Evolutionary conservation across 129 eudicot genomes (phyloP), one percentile per base, ranked within the genome.

Genomic region (Pseudognaphalium luteoalbum): DNA sequence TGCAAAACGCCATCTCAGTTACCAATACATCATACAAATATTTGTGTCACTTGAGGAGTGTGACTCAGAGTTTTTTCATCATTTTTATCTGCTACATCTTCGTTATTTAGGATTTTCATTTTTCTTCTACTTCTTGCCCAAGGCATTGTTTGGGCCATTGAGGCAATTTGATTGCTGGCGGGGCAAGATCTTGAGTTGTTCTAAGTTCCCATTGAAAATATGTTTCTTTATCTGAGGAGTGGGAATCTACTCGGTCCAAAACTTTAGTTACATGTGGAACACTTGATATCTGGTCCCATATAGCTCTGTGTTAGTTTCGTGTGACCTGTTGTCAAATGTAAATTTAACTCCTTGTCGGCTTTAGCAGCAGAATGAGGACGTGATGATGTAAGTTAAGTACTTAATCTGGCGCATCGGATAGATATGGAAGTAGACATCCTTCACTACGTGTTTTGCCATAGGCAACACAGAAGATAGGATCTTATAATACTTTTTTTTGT

Each of bases 391-490:
- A 61, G 7, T 30, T 25, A 25, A 37, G 28, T 20, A n/a, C 63
- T 58, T 20, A 21, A 21, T 58, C 7, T n/a, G 29, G n/a, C 54
- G 54, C 6, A n/a, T 47, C 54, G 3, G n/a, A 47, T 47, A 47
- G 63, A 21, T 58, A 56, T 57, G 35, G 33, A 58, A 72, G 76
- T 72, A 39, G 54, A 47, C 54, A 47, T 20, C 11, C 11, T 21
- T 39, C 52, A 34, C 22, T 72, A 57, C 60, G 28, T 73, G 54
- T 20, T 58, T 35, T 73, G 57, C 68, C 34, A 56, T 37, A 33
- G 16, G 54, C 52, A 34, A n/a, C 52, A 34, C 54, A 56, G 32
- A 56, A 33, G 75, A 33, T 54, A 72, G 52, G 52, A 72, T 56
- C 54, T 0, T 25, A 25, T 25, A 25, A 1, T 25, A 25, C 28